Base-by-base conservation (phyloP, 139 green algal species). In the Chlamydomonas sp. region DNA sequence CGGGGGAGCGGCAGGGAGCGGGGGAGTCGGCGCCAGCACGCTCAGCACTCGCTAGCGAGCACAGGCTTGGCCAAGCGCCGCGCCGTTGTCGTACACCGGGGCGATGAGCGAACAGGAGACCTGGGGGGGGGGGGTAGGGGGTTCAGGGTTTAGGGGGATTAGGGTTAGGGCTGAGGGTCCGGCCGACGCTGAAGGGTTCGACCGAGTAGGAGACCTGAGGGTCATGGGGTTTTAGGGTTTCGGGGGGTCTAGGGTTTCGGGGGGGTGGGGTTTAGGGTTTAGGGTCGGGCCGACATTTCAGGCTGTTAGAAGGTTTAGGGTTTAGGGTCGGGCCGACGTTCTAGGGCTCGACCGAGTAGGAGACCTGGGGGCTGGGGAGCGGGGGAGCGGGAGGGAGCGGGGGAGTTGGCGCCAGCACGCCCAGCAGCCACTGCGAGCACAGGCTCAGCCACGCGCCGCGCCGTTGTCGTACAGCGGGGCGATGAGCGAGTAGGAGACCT, bases 1-100 rank as follows among this genome's bases (percentile, higher is more conserved):
- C 20, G 43, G 13, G 43, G 43, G 43, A 54, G 13, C 16, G 43
- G 20, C 16, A 54, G 43, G 43, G 43, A 54, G 13, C 20, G 43
- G 43, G 43, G 13, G 43, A 20, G 20, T 54, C 20, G 20, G 20
- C 20, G 16, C 13, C 43, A 26, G 43, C 20, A 54, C 43, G 16
- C 13, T 54, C 16, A 54, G 20, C n/a, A n/a, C n/a, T n/a, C n/a
- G n/a, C n/a, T n/a, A n/a, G n/a, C n/a, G n/a, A n/a, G n/a, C n/a
- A n/a, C n/a, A n/a, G 37, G 84, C 81, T 65, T 84, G 72, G 35
- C 83, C 24, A 31, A 57, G 65, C 43, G 48, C 60, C 2, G 26
- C 26, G 0, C 73, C 73, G 36, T 33, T 65, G 31, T 75, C 73
- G 24, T 75, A 39, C 31, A 79, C 37, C 3, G 73, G 74, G 33